These are phyloP conservation scores for Cercospora janseana DNA, from an alignment of 2,329 filamentous ascomycete genomes.

Conservation along the genomic window DNA sequence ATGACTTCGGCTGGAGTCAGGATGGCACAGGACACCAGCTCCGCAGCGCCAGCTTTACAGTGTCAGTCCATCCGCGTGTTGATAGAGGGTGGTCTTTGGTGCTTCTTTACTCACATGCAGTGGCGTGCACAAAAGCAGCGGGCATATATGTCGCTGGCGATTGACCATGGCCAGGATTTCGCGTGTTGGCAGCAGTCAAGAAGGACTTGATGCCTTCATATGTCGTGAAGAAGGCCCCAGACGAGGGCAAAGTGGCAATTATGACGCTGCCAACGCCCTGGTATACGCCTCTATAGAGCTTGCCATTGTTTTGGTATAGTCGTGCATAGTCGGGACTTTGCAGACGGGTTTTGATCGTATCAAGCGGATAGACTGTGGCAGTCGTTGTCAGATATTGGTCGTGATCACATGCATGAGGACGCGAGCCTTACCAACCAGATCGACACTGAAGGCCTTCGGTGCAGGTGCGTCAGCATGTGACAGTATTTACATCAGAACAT, in stretches of 20 bases:
- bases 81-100: neutral
- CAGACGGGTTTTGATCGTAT: slow-evolving; percentile 83
- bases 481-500: neutral
- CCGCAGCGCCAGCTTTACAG: slow-evolving; percentile 59
- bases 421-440: slow-evolving; percentile 55
- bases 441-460: slow-evolving; percentile 69
- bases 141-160: slow-evolving; percentile 52
- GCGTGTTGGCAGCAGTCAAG: slow-evolving; percentile 52
- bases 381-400: too few species aligned
- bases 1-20: slow-evolving; percentile 86
- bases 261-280: slow-evolving; percentile 85
- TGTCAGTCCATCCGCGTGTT: neutral
- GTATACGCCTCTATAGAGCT: slow-evolving; percentile 72
- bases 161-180: neutral
- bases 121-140: slow-evolving; percentile 67
- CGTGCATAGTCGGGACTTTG: slow-evolving; percentile 74
- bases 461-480: neutral
- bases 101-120: slow-evolving; percentile 51
- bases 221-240: slow-evolving; percentile 84
- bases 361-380: slow-evolving; percentile 69
- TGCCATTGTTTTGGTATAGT: slow-evolving; percentile 60
- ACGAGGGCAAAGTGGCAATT: slow-evolving; percentile 82
- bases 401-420: neutral
- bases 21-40: slow-evolving; percentile 81
- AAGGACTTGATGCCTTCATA: slow-evolving; percentile 74